Base-by-base conservation (phyloP, 2,329 filamentous ascomycete genomes). In the Calonectria crousiana region DNA sequence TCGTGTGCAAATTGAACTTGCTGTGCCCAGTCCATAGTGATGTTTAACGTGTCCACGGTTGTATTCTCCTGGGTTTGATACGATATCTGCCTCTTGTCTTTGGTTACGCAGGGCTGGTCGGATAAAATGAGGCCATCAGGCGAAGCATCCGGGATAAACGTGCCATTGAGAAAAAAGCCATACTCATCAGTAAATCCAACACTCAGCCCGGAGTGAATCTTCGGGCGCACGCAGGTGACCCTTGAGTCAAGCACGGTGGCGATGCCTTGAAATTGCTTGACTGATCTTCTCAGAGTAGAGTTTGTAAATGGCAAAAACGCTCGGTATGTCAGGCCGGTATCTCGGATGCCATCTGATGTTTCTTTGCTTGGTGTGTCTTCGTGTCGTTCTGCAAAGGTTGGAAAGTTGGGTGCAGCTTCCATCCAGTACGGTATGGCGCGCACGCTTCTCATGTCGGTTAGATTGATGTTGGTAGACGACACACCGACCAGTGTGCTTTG, bases 271-370 rank as follows among this genome's bases (percentile, higher is more conserved):
- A 52, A 70, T 28, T 41, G 28, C 14, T 64, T 70, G 18, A 70
- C 34, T 11, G 68, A 64, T 30, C 56, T 53, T 16, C 68, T 60
- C 44, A 64, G n/a, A 5, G 68, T 47, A 4, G 68, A 52, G 36
- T 70, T 70, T 26, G 30, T 20, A 8, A 70, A 51, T 9, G 68
- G 68, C 23, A 70, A 20, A 20, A 70, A 64, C 1, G 68, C 68
- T 28, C 68, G 26, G 13, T 70, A 58, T 9, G 68, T 70, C 23
- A 70, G 34, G n/a, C 68, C 68, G 18, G 56, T 70, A 41, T 70
- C 68, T 2, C 44, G 44, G 6, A 65, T n/a, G 0, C 56, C 60
- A 0, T 70, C 56, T 28, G 47, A 20, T 26, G 11, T 20, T n/a
- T 64, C 23, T 20, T 30, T 18, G 13, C 52, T 56, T n/a, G 23